Evolutionary conservation across 2,329 filamentous ascomycete species (phyloP).

Genomic region (Hymenoscyphus salicellus): DNA sequence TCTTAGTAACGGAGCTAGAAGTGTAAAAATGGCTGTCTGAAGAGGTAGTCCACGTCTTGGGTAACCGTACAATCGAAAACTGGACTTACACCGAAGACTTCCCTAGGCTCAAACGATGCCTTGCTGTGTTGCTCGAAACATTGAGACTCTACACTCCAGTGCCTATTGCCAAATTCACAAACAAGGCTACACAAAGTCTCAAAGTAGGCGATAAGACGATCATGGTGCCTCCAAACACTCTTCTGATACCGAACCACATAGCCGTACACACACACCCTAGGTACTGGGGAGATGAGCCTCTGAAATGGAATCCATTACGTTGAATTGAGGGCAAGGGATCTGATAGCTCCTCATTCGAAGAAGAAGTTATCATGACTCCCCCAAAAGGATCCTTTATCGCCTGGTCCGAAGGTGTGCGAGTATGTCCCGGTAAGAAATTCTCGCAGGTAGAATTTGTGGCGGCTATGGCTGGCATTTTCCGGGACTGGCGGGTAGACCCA

Average conservation of each 20-base stretch:
- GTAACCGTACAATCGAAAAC: background rate
- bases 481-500: conserved; percentile 1
- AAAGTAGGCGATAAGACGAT: background rate
- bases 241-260: background rate
- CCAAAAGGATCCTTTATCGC: conserved; percentile 15
- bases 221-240: background rate
- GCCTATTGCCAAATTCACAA: conserved; percentile 48
- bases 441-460: conserved; percentile 21
- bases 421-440: conserved; percentile 23
- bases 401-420: conserved; percentile 18
- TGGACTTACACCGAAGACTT: background rate
- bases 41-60: conserved; percentile 46
- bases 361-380: conserved; percentile 2
- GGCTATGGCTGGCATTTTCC: conserved; percentile 12
- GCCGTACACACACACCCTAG: conserved; percentile 1
- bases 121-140: conserved; percentile 37
- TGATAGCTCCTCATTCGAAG: conserved; percentile 1
- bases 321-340: conserved; percentile 6
- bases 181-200: conserved; percentile 14
- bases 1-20: conserved; percentile 60
- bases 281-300: background rate
- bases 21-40: conserved; percentile 63
- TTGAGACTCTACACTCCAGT: conserved; percentile 54
- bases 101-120: conserved; percentile 7
- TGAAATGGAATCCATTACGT: background rate